A percentile compares a stretch with the other conserved stretches of the same genome.
These are phyloP conservation scores for Colletotrichum eleusines DNA, from an alignment of 2,329 filamentous ascomycete genomes.

Conservation along the genomic window DNA sequence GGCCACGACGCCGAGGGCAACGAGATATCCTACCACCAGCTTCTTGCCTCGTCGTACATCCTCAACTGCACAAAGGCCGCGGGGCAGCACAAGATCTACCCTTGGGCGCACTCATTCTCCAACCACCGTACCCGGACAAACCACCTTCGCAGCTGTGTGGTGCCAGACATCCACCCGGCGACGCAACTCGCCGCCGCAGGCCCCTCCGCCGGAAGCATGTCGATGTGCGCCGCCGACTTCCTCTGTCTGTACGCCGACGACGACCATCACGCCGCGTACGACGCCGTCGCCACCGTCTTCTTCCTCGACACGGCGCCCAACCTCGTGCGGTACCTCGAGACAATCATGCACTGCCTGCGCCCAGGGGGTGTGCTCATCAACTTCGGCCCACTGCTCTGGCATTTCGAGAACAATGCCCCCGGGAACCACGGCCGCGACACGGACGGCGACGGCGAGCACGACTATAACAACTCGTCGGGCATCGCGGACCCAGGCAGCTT, in stretches of 20 bases:
- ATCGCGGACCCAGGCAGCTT: slow-evolving; percentile 92
- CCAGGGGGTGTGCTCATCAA: slow-evolving; percentile 88
- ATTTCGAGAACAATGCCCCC: slow-evolving; percentile 83
- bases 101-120: slow-evolving; percentile 89
- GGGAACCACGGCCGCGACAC: slow-evolving; percentile 67
- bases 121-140: slow-evolving; percentile 81
- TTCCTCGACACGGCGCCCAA: slow-evolving; percentile 98
- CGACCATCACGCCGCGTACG: slow-evolving; percentile 72
- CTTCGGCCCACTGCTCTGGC: slow-evolving; percentile 92
- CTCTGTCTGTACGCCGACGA: slow-evolving; percentile 82
- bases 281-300: slow-evolving; percentile 90
- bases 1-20: slow-evolving; percentile 89
- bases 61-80: slow-evolving; percentile 74
- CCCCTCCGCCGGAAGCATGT: slow-evolving; percentile 74
- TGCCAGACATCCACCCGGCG: slow-evolving; percentile 86
- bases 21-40: slow-evolving; percentile 95
- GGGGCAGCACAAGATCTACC: slow-evolving; percentile 79
- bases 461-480: slow-evolving; percentile 66
- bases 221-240: slow-evolving; percentile 95
- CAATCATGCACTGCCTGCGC: slow-evolving; percentile 81
- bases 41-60: slow-evolving; percentile 85
- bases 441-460: slow-evolving; percentile 63
- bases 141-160: slow-evolving; percentile 78
- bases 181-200: slow-evolving; percentile 60
- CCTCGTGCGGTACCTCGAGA: slow-evolving; percentile 87